Conservation (phyloP, 495 filamentous ascomycete species). For the Hamigera avellanea region DNA sequence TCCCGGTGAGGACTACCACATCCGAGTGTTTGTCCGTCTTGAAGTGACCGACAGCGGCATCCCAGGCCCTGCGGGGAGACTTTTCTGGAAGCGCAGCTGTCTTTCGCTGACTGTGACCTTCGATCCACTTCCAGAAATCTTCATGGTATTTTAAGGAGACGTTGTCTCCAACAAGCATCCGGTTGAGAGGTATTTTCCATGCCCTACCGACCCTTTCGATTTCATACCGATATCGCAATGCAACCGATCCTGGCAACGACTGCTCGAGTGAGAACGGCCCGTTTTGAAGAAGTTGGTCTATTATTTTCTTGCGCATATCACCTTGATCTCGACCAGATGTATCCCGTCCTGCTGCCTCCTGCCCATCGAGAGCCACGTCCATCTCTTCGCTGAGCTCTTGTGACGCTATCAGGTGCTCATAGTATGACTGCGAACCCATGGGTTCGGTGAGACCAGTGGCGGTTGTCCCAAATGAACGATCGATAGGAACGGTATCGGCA, state of each 20-base stretch:
- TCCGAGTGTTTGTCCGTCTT: conserved; percentile 26
- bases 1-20: conserved; percentile 29
- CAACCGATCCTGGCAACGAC: conserved; percentile 15
- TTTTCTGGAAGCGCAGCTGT: conserved; percentile 25
- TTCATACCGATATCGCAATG: conserved; percentile 35
- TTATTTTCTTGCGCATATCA: too few relatives aligned
- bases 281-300: conserved; percentile 14
- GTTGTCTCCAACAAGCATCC: conserved; percentile 17
- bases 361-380: conserved; percentile 6
- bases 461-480: conserved; percentile 18
- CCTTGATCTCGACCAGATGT: conserved; percentile 1
- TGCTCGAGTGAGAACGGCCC: conserved; percentile 25
- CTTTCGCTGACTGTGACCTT: conserved; percentile 16
- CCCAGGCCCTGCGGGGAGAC: conserved; percentile 28
- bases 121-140: conserved; percentile 29
- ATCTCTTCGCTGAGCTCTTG: conserved; percentile 15
- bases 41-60: conserved; percentile 22
- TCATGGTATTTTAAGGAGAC: conserved; percentile 19
- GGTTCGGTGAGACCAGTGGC: conserved; percentile 21
- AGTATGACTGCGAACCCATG: conserved; percentile 15
- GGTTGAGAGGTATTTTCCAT: conserved; percentile 22
- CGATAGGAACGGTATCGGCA: conserved; percentile 4
- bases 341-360: neutral
- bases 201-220: conserved; percentile 25
- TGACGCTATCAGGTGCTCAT: conserved; percentile 21